phyloP scores from a whole-genome alignment of 805 yeast genomes.

The Sungouiella blattae region DNA sequence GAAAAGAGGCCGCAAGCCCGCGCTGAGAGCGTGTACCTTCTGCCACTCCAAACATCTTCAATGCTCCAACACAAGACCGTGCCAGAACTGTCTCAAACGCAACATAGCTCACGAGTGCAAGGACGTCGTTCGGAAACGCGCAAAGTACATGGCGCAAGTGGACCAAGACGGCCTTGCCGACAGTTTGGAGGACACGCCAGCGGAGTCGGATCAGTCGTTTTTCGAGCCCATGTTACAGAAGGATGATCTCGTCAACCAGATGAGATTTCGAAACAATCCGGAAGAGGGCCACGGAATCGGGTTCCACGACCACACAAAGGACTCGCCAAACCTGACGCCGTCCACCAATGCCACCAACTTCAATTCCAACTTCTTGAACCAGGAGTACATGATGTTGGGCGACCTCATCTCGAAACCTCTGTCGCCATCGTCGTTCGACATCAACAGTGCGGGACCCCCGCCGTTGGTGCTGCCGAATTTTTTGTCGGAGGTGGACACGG shows the following conservation, averaged over 20 bases:
- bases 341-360: constrained; percentile 19
- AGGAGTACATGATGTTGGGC: constrained; percentile 49
- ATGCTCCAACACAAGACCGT: constrained; percentile 67
- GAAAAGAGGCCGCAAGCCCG: constrained; percentile 56
- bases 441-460: constrained; percentile 10
- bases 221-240: background rate
- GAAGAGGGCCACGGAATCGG: background rate
- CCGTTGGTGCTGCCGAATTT: constrained; percentile 10
- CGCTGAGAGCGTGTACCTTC: constrained; percentile 65
- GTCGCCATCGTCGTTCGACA: constrained; percentile 36
- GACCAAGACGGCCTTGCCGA: background rate
- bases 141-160: constrained; percentile 29
- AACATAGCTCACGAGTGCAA: constrained; percentile 52
- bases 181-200: too few relatives aligned
- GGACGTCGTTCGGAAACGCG: constrained; percentile 55
- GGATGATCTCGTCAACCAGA: background rate
- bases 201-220: background rate
- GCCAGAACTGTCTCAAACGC: constrained; percentile 65
- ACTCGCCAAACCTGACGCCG: constrained; percentile 11
- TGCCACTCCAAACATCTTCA: constrained; percentile 74
- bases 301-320: constrained; percentile 1
- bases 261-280: background rate
- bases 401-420: constrained; percentile 45
- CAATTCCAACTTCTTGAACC: constrained; percentile 46
- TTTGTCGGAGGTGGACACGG: constrained; percentile 9